Evolutionary conservation across 2,329 filamentous ascomycete genomes (phyloP).

Genomic region (Fusarium concolor): DNA sequence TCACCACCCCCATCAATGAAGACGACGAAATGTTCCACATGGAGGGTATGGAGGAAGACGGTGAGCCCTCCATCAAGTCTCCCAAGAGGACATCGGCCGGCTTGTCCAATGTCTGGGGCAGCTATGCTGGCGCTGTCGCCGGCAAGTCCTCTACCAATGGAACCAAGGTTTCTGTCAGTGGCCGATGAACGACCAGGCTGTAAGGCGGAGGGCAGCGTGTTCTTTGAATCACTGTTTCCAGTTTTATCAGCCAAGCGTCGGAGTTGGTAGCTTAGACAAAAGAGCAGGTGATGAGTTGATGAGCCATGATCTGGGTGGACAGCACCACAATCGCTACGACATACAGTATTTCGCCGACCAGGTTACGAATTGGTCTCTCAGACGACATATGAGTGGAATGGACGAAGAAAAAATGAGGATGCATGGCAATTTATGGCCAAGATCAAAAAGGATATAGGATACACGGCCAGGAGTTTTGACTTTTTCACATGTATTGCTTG

Average conservation of each 20-base stretch:
- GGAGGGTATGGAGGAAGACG: slow-evolving; percentile 71
- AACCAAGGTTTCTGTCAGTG: slow-evolving; percentile 48
- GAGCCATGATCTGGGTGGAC: slow-evolving; percentile 38
- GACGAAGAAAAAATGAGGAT: slow-evolving; percentile 40
- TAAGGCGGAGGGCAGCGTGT: slow-evolving; percentile 16
- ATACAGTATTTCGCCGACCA: slow-evolving; percentile 33
- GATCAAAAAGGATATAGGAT: slow-evolving; percentile 49
- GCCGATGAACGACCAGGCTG: slow-evolving; percentile 44
- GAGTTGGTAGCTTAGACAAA: slow-evolving; percentile 38
- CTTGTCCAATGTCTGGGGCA: slow-evolving; percentile 54
- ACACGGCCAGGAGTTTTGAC: slow-evolving; percentile 47
- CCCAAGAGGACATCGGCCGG: slow-evolving; percentile 63
- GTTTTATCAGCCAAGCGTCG: slow-evolving; percentile 23
- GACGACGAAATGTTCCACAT: slow-evolving; percentile 74
- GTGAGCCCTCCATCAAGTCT: slow-evolving; percentile 61
- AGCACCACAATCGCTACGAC: slow-evolving; percentile 30
- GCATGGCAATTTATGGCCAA: slow-evolving; percentile 43
- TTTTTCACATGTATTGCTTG: slow-evolving; percentile 32
- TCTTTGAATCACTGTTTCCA: slow-evolving; percentile 27
- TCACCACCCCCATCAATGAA: slow-evolving; percentile 74
- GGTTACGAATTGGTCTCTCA: slow-evolving; percentile 18
- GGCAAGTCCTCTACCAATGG: slow-evolving; percentile 46
- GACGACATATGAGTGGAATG: slow-evolving; percentile 33
- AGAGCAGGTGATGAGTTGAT: slow-evolving; percentile 33
- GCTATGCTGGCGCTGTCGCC: slow-evolving; percentile 54